Conservation (phyloP, 352 stramenopile species). For the Globisporangium spinosum region DNA sequence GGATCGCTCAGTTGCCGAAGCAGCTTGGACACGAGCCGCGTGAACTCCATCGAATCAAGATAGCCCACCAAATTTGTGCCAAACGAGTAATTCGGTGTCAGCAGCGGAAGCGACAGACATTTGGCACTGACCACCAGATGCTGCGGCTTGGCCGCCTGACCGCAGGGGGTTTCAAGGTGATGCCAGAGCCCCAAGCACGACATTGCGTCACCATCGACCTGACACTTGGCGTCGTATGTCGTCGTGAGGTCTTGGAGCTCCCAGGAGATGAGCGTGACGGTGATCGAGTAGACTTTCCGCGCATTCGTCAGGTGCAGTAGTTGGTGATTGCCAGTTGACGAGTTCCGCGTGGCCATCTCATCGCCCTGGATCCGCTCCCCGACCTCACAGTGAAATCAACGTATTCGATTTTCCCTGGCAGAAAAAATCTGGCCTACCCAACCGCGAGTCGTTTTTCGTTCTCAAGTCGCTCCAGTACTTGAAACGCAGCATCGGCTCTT, state of each 20-base stretch:
- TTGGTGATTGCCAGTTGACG: too few relatives aligned
- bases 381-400: background rate
- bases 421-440: background rate
- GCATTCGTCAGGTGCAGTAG: too few relatives aligned
- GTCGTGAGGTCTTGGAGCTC: background rate
- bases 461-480: background rate
- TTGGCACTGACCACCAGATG: too few relatives aligned
- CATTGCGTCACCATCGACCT: background rate
- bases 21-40: too few relatives aligned
- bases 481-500: constrained; percentile 4
- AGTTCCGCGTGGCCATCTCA: background rate
- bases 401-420: background rate
- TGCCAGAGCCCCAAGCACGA: background rate
- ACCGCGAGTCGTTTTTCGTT: background rate
- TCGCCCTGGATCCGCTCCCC: background rate
- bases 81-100: too few relatives aligned
- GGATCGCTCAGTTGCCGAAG: too few relatives aligned
- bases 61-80: too few relatives aligned
- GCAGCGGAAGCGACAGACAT: too few relatives aligned
- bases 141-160: too few relatives aligned
- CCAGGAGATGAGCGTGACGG: background rate
- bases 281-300: background rate
- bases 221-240: background rate
- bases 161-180: too few relatives aligned
- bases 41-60: too few relatives aligned